Evolutionary conservation across 1,284 basidiomycete genomes (phyloP).

Genomic region (Mycosarcoma maydis): DNA sequence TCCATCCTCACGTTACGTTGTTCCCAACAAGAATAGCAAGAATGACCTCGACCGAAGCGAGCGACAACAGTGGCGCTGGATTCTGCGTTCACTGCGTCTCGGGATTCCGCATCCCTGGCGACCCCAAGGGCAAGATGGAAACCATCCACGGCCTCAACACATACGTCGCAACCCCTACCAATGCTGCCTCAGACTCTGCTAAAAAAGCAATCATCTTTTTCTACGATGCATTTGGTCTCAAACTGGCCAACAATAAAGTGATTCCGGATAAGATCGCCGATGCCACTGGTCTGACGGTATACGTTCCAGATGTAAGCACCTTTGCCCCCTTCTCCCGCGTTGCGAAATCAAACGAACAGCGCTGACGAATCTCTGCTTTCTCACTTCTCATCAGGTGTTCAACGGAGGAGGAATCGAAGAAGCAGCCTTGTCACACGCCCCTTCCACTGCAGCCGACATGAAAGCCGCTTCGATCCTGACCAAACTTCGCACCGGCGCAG

Average conservation of each 20-base stretch:
- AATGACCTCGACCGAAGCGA: conserved; percentile 5
- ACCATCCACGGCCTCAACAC: conserved; percentile 39
- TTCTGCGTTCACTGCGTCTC: conserved; percentile 54
- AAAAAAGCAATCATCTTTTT: conserved; percentile 71
- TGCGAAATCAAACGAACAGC: no score
- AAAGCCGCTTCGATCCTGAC: conserved; percentile 14
- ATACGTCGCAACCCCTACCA: conserved; percentile 63
- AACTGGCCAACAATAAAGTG: conserved; percentile 70
- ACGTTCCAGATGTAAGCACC: conserved; percentile 70
- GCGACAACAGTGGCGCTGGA: not conserved
- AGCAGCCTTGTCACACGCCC: conserved; percentile 10
- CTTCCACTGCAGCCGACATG: conserved; percentile 31
- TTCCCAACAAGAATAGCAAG: not conserved
- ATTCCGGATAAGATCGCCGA: conserved; percentile 74
- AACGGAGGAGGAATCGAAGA: conserved; percentile 42
- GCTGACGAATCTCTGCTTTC: no score
- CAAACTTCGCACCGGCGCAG: conserved; percentile 24
- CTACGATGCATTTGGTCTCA: conserved; percentile 72
- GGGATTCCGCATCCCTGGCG: conserved; percentile 49
- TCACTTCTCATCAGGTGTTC: no score
- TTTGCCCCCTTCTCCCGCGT: no score
- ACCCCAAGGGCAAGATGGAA: conserved; percentile 43
- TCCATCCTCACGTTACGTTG: no score
- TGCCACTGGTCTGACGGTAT: conserved; percentile 73
- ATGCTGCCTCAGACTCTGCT: conserved; percentile 30